These are phyloP conservation scores for Chlamydomonas sphaeroides DNA, from an alignment of 139 green algal genomes.

Conservation along the genomic window DNA sequence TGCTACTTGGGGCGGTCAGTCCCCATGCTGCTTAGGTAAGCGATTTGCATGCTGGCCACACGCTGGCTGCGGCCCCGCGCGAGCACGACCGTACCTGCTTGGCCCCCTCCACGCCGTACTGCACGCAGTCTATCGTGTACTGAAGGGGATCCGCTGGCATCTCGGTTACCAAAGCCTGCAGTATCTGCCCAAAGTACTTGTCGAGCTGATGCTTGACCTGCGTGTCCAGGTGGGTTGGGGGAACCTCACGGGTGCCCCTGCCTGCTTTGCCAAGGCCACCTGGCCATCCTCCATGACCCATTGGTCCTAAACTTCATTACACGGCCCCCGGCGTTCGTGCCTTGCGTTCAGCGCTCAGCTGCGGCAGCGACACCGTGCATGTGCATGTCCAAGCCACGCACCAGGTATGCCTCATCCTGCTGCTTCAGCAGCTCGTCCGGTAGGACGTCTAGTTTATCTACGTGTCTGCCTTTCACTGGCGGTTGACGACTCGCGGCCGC, in stretches of 20 bases:
- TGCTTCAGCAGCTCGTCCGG: constrained; percentile 43
- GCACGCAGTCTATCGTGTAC: constrained; percentile 53
- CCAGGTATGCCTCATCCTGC: constrained; percentile 45
- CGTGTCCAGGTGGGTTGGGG: too few relatives aligned
- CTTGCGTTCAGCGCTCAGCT: too few relatives aligned
- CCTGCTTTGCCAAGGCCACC: too few relatives aligned
- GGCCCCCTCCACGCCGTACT: constrained; percentile 44
- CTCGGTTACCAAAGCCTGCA: constrained; percentile 34
- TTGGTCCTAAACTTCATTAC: too few relatives aligned
- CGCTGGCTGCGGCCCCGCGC: too few relatives aligned
- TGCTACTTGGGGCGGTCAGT: too few relatives aligned
- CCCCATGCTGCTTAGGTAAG: too few relatives aligned
- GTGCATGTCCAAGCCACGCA: neutral
- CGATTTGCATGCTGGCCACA: too few relatives aligned
- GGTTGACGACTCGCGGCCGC: too few relatives aligned
- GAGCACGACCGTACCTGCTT: constrained; percentile 39
- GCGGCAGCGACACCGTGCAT: neutral
- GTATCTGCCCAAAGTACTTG: constrained; percentile 34
- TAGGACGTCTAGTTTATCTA: constrained; percentile 39
- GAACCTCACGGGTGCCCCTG: too few relatives aligned
- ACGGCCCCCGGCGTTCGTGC: too few relatives aligned
- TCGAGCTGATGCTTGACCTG: constrained; percentile 50
- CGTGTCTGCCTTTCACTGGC: constrained; percentile 13
- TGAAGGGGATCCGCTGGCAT: constrained; percentile 51
- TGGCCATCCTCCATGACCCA: too few relatives aligned